phyloP scores from a whole-genome alignment of 306 rosid genomes.

The Hippophae gyantsensis region DNA sequence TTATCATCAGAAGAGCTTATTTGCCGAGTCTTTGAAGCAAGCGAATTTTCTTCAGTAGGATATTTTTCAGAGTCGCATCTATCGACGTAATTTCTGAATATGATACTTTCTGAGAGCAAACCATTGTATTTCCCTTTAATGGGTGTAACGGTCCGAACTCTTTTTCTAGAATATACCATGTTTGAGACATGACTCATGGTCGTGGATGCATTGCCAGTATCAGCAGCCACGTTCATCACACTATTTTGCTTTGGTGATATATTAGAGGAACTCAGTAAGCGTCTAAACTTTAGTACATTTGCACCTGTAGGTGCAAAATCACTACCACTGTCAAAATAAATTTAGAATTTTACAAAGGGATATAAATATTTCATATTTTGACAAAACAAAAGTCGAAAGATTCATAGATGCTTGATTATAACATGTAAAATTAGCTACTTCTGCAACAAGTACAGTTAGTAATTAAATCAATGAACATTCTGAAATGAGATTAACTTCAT shows the following conservation, averaged over 20 bases:
- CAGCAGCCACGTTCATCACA: constrained; percentile 21
- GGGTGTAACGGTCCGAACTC: constrained; percentile 20
- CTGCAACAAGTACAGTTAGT: too few species aligned
- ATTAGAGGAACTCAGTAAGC: constrained; percentile 21
- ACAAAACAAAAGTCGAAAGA: not conserved
- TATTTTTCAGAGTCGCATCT: constrained; percentile 22
- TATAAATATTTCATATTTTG: constrained; percentile 3
- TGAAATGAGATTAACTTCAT: too few species aligned
- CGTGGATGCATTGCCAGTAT: constrained; percentile 21
- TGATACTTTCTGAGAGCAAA: constrained; percentile 25
- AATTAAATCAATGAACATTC: too few species aligned
- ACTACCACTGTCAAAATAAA: constrained; percentile 18
- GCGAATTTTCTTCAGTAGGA: constrained; percentile 22
- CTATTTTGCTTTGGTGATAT: constrained; percentile 25
- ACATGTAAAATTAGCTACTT: too few species aligned
- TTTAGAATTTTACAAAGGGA: constrained; percentile 13
- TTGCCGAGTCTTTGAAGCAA: constrained; percentile 26
- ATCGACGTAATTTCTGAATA: constrained; percentile 25
- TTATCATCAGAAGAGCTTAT: constrained; percentile 25
- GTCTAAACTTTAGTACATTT: constrained; percentile 19
- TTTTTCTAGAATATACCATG: constrained; percentile 48
- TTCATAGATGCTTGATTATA: not conserved
- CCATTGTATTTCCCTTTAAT: constrained; percentile 19
- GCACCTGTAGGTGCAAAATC: constrained; percentile 23
- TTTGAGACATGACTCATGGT: constrained; percentile 30